Evolutionary conservation across 176 grass and related monocot genomes (phyloP), one percentile per base, ranked within the genome.

Genomic region (Musa troglodytarum): DNA sequence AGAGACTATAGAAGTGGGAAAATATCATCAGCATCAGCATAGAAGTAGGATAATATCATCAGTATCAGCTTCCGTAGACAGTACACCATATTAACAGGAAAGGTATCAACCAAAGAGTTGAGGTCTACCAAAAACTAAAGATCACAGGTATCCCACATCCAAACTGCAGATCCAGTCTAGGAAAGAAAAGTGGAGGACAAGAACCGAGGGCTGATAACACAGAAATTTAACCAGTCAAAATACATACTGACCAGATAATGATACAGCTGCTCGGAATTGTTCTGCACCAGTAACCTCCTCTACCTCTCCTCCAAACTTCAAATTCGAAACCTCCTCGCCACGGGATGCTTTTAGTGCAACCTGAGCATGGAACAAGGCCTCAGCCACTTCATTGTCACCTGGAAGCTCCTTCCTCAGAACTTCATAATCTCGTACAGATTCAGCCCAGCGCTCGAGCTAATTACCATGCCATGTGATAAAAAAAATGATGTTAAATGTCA

Each of bases 231-330:
- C 4, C 34, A 43, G 34, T 43, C 34, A 43, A 23, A 66, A 12
- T 0, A 66, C 69, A 75, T 73, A 21, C 80, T 83, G 15, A 96
- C 92, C 86, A 12, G 83, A 74, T 74, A 78, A 81, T 66, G 65
- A 66, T 85, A 92, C 81, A 15, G 77, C 82, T 55, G 81, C 82
- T 67, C 54, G 81, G 6, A 70, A 49, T 8, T 70, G 67, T 49
- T 70, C 43, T 16, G 19, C 3, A 16, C 67, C 29, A 17, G 12
- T 43, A 50, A 71, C 51, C 20, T 71, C 43, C 34, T 71, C 49
- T 6, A 71, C 16, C 29, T 51, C 34, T n/a, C 6, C 49, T 10
- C 43, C 34, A 21, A 71, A 71, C 34, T 71, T 71, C 19, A 71
- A n/a, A 21, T 71, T 51, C 1, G 49, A 71, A 20, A 52, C 68